A percentile compares a stretch with the other conserved stretches of the same genome.
Conservation (phyloP, 345 rosid genomes). For the Lumnitzera littorea region DNA sequence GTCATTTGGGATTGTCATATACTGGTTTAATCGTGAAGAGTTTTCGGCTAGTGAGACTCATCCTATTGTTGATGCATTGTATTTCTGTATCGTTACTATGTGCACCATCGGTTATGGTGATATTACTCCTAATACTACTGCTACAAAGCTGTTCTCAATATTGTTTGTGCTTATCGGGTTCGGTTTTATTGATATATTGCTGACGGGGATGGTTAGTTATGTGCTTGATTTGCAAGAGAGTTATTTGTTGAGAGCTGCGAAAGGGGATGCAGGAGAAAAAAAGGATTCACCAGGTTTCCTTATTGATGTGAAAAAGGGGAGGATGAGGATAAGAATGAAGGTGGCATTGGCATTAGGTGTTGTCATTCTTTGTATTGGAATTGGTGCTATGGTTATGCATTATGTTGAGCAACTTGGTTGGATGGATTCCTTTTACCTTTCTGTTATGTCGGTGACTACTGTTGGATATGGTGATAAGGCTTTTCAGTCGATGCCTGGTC, state of each 20-base stretch:
- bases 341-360: constrained; percentile 86
- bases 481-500: constrained; percentile 53
- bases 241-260: constrained; percentile 52
- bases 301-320: constrained; percentile 82
- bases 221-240: constrained; percentile 90
- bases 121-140: constrained; percentile 50
- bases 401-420: constrained; percentile 63
- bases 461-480: constrained; percentile 91
- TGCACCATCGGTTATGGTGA: constrained; percentile 96
- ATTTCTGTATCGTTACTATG: constrained; percentile 89
- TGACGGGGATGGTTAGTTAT: constrained; percentile 73
- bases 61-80: constrained; percentile 85
- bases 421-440: constrained; percentile 84
- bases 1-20: constrained; percentile 61
- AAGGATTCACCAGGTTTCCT: constrained; percentile 38
- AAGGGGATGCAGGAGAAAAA: constrained; percentile 21
- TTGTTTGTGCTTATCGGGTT: constrained; percentile 86
- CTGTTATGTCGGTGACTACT: constrained; percentile 93
- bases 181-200: constrained; percentile 68
- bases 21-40: constrained; percentile 44
- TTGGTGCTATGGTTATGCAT: constrained; percentile 77
- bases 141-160: constrained; percentile 73
- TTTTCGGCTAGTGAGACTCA: constrained; percentile 54
- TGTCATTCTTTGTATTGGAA: constrained; percentile 74
- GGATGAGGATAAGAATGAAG: constrained; percentile 95